Conservation (phyloP, 2,329 filamentous ascomycete genomes). For the Beauveria sp. region DNA sequence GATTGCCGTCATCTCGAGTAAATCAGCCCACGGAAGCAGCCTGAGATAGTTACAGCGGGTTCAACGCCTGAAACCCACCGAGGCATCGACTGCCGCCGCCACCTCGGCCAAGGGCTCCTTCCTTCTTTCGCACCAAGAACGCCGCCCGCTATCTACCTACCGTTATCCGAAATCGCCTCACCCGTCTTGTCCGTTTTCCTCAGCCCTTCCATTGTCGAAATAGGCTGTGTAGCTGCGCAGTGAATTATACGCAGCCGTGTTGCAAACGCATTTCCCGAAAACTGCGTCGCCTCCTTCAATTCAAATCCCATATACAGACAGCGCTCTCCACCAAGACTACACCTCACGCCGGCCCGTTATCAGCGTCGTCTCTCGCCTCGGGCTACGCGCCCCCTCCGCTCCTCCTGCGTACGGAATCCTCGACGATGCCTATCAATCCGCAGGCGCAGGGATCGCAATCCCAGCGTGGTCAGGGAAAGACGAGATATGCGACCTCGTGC, state of each 20-base stretch:
- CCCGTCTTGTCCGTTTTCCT: too few relatives aligned
- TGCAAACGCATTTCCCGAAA: neutral
- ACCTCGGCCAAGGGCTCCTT: neutral
- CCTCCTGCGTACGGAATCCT: neutral
- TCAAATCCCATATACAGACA: neutral
- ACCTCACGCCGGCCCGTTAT: neutral
- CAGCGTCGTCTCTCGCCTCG: neutral
- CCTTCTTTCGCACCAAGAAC: neutral
- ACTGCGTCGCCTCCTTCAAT: neutral
- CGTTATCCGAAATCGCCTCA: neutral
- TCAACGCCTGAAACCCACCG: neutral
- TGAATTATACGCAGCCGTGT: neutral
- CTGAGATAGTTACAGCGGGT: neutral
- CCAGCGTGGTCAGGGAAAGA: constrained; percentile 12
- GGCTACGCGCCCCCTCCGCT: neutral
- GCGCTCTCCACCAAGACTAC: neutral
- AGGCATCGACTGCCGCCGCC: neutral
- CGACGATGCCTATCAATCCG: constrained; percentile 10
- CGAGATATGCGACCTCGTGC: constrained; percentile 33
- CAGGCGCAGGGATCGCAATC: constrained; percentile 22
- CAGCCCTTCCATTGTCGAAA: neutral
- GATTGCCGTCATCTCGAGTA: neutral
- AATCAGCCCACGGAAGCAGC: neutral
- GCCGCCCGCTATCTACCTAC: neutral
- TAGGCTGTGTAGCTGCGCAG: neutral